These are phyloP conservation scores for Trichoderma orchidacearum DNA, from an alignment of 495 filamentous ascomycete genomes.

Conservation along the genomic window DNA sequence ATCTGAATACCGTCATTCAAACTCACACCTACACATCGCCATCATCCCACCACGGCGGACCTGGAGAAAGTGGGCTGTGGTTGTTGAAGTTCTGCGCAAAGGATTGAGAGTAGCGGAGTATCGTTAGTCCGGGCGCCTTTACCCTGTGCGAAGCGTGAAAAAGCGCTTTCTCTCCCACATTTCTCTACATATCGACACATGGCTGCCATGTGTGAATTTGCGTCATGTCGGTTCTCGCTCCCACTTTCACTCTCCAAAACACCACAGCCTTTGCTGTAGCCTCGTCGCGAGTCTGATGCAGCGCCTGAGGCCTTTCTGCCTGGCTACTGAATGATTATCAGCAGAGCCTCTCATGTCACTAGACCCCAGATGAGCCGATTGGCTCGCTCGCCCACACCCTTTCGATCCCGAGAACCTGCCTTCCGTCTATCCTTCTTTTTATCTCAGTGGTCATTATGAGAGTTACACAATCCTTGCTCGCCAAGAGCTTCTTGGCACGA, in stretches of 20 bases:
- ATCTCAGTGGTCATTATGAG: conserved; percentile 17
- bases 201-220: neutral
- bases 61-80: neutral
- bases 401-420: neutral
- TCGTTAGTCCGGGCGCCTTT: neutral
- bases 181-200: neutral
- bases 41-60: neutral
- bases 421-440: neutral
- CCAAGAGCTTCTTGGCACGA: conserved; percentile 29
- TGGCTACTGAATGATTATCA: neutral
- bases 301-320: neutral
- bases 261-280: neutral
- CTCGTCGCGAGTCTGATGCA: neutral
- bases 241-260: no score
- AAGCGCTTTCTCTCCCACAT: neutral
- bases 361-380: neutral
- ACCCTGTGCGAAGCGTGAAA: neutral
- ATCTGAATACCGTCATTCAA: neutral
- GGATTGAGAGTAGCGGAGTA: neutral
- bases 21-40: neutral
- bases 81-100: neutral
- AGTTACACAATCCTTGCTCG: conserved; percentile 21
- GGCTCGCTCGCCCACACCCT: neutral
- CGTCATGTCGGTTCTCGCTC: neutral
- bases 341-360: neutral